Conservation (phyloP, 768 basidiomycete genomes). For the Myochromella boudieri region DNA sequence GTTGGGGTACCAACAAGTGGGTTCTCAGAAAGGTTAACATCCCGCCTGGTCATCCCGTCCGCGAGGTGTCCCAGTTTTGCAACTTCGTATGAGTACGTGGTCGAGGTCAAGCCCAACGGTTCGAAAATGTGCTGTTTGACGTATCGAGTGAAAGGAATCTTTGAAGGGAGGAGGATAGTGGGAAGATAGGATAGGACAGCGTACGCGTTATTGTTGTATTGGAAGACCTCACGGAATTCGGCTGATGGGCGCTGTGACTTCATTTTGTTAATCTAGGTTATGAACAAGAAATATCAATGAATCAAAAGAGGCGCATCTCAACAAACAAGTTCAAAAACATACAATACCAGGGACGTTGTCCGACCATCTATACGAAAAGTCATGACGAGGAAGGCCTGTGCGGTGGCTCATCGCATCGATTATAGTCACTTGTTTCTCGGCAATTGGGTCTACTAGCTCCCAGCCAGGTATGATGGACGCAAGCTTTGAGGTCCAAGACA, state of each 20-base stretch:
- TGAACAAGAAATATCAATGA: too few relatives aligned
- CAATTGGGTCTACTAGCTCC: constrained; percentile 23
- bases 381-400: constrained; percentile 25
- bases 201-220: constrained; percentile 27
- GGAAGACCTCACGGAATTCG: constrained; percentile 1
- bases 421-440: constrained; percentile 18
- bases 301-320: too few relatives aligned
- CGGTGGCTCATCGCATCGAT: constrained; percentile 28
- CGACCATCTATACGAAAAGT: constrained; percentile 7
- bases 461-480: constrained; percentile 22
- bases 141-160: constrained; percentile 25
- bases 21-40: constrained; percentile 11
- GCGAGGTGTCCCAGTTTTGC: constrained; percentile 28
- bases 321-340: background rate
- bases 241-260: background rate
- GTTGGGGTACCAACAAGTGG: constrained; percentile 9
- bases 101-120: constrained; percentile 25
- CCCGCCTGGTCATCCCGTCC: constrained; percentile 22
- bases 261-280: constrained; percentile 1
- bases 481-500: constrained; percentile 24
- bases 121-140: constrained; percentile 30
- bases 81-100: constrained; percentile 27
- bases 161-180: constrained; percentile 23
- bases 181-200: constrained; percentile 27
- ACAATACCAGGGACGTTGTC: constrained; percentile 15